phyloP scores from a whole-genome alignment of 352 stramenopile species.

The Phytophthora crassamura region DNA sequence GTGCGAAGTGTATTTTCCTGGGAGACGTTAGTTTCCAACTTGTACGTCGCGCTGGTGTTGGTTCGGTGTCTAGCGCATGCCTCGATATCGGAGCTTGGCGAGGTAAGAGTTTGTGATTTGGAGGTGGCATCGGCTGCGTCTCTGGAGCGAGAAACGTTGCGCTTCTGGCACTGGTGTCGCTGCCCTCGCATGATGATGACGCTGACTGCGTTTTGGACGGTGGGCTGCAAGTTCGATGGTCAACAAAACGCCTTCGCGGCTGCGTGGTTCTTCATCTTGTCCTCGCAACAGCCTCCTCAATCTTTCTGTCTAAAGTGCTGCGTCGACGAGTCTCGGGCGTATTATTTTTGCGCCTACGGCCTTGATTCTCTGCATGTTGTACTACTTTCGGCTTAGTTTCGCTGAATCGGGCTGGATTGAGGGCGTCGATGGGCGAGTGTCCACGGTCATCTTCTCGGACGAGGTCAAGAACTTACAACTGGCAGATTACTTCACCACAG shows the following conservation, averaged over 20 bases:
- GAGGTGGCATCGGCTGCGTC: conserved; percentile 2
- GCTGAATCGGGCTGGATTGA: conserved; percentile 15
- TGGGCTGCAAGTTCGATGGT: too few relatives aligned
- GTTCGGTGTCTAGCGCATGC: conserved; percentile 2
- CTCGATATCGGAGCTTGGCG: conserved; percentile 1
- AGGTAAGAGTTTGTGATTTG: neutral
- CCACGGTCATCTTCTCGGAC: neutral
- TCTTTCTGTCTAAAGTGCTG: too few relatives aligned
- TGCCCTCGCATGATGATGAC: conserved; percentile 8
- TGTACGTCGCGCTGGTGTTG: neutral
- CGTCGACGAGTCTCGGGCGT: too few relatives aligned
- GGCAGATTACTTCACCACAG: too few relatives aligned
- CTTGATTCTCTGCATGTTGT: too few relatives aligned
- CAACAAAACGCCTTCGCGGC: too few relatives aligned
- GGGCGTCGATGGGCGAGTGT: conserved; percentile 15
- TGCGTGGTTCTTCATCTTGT: too few relatives aligned
- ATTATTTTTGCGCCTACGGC: too few relatives aligned
- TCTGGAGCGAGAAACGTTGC: conserved; percentile 1
- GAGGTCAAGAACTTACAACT: too few relatives aligned
- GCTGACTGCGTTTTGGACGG: conserved; percentile 9
- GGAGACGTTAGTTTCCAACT: conserved; percentile 11
- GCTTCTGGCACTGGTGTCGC: neutral
- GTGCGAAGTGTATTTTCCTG: conserved; percentile 6
- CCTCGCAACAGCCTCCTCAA: too few relatives aligned
- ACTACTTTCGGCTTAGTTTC: conserved; percentile 17